phyloP scores from a whole-genome alignment of 1,139 yeast species.

The Hansenula sp. region DNA sequence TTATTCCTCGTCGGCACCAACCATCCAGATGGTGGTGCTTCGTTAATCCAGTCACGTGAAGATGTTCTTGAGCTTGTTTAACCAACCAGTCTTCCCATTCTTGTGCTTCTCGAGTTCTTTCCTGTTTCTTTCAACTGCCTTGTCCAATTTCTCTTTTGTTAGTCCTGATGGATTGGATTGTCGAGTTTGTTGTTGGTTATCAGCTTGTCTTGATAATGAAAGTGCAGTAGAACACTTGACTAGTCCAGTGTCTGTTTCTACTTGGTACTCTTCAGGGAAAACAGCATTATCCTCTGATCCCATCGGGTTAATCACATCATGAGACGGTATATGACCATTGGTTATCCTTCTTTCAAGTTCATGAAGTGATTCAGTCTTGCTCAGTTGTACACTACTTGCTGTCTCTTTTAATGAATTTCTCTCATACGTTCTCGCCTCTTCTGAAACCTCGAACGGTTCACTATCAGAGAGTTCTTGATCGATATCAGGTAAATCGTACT shows the following conservation, averaged over 20 bases:
- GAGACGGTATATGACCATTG: conserved; percentile 12
- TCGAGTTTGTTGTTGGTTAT: background rate
- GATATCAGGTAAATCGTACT: conserved; percentile 7
- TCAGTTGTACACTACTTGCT: conserved; percentile 13
- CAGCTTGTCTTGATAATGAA: conserved; percentile 1
- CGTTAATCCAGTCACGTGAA: background rate
- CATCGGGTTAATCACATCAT: conserved; percentile 24
- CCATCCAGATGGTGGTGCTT: too few relatives aligned
- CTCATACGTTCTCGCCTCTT: background rate
- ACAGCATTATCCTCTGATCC: conserved; percentile 19
- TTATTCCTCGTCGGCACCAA: too few relatives aligned
- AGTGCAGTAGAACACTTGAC: conserved; percentile 30
- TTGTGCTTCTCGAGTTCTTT: conserved; percentile 22
- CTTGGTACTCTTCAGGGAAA: conserved; percentile 76
- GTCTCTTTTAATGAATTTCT: conserved; percentile 1
- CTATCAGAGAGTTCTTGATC: conserved; percentile 7
- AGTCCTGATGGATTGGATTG: too few relatives aligned
- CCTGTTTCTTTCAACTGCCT: conserved; percentile 27
- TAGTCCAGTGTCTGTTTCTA: conserved; percentile 75
- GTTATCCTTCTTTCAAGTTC: conserved; percentile 17
- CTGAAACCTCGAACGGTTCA: background rate
- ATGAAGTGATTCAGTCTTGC: conserved; percentile 21
- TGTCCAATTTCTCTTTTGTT: conserved; percentile 20
- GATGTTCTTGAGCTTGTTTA: conserved; percentile 13
- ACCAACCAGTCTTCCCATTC: conserved; percentile 21